A percentile compares a stretch with the other conserved stretches of the same genome.
Conservation (phyloP, 108 stramenopile species). For the Fistulifera pelliculosa region DNA sequence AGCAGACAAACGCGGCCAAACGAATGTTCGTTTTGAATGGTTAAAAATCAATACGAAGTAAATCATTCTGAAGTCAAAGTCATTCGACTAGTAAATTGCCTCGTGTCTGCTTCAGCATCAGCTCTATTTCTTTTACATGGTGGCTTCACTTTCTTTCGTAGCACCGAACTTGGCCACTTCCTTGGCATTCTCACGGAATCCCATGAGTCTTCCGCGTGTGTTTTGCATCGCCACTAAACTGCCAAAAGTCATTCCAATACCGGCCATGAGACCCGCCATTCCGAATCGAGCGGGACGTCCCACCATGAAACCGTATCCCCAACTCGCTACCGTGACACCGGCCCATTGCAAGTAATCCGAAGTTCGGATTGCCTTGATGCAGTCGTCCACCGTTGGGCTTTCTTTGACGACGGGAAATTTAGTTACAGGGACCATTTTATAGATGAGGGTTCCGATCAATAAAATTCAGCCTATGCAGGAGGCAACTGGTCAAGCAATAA, state of each 20-base stretch:
- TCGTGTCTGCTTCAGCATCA: too few relatives aligned
- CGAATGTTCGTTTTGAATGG: too few relatives aligned
- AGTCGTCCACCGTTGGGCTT: conserved; percentile 70
- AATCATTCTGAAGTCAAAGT: too few relatives aligned
- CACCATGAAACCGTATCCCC: conserved; percentile 69
- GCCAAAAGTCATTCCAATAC: conserved; percentile 70
- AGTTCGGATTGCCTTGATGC: conserved; percentile 48
- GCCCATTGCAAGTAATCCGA: conserved; percentile 46
- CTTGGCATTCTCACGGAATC: conserved; percentile 62
- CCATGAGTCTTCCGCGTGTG: conserved; percentile 53
- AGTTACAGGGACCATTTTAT: conserved; percentile 5
- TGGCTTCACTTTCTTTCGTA: too few relatives aligned
- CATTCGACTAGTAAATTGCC: too few relatives aligned
- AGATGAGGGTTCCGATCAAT: too few relatives aligned
- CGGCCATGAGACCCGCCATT: conserved; percentile 59
- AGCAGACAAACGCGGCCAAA: too few relatives aligned
- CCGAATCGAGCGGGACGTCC: conserved; percentile 73
- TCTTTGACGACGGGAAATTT: conserved; percentile 72
- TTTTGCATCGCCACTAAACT: conserved; percentile 60
- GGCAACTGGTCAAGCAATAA: too few relatives aligned
- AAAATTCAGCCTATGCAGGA: too few relatives aligned
- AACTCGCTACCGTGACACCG: conserved; percentile 46
- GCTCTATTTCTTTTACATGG: too few relatives aligned
- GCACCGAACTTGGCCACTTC: conserved; percentile 30
- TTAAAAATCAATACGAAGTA: too few relatives aligned